Conservation (phyloP, 2,329 filamentous ascomycete genomes). For the Gyromitra esculenta region DNA sequence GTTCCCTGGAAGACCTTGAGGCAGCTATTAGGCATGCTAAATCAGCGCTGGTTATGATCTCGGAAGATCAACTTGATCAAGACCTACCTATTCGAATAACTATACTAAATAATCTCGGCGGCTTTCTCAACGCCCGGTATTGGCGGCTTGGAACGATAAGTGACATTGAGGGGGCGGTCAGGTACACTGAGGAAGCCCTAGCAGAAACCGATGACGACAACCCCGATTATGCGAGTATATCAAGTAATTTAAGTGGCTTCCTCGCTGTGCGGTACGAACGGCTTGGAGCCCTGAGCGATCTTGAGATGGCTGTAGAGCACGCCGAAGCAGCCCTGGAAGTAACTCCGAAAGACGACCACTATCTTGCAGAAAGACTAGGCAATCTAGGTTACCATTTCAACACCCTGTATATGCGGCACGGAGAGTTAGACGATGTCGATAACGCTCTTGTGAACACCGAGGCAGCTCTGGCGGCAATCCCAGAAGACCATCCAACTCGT, state of each 20-base stretch:
- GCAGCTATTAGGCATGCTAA: slow-evolving; percentile 8
- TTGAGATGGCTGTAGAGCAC: slow-evolving; percentile 11
- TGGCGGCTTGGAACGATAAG: slow-evolving; percentile 26
- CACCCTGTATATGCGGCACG: not conserved
- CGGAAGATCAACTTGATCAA: not conserved
- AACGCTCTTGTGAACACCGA: not conserved
- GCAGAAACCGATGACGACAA: slow-evolving; percentile 6
- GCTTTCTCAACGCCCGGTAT: slow-evolving; percentile 15
- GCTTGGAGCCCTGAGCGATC: slow-evolving; percentile 26
- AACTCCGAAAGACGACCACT: slow-evolving; percentile 1
- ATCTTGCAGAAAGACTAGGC: not conserved
- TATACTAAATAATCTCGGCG: slow-evolving; percentile 15
- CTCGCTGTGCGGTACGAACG: slow-evolving; percentile 14
- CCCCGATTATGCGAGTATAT: not conserved
- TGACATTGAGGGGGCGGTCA: slow-evolving; percentile 47
- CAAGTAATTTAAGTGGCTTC: not conserved
- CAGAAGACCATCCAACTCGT: not conserved
- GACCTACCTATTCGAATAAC: not conserved
- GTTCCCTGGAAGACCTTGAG: slow-evolving; percentile 2
- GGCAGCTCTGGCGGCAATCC: not conserved
- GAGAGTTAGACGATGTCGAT: slow-evolving; percentile 1
- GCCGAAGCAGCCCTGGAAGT: slow-evolving; percentile 7
- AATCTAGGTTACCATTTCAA: slow-evolving; percentile 3
- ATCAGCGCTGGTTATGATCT: not conserved
- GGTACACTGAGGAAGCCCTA: slow-evolving; percentile 18